A percentile compares a stretch with the other conserved stretches of the same genome.
Conservation (phyloP, 2,329 filamentous ascomycete genomes). For the Zelopaecilomyces penicillatus region DNA sequence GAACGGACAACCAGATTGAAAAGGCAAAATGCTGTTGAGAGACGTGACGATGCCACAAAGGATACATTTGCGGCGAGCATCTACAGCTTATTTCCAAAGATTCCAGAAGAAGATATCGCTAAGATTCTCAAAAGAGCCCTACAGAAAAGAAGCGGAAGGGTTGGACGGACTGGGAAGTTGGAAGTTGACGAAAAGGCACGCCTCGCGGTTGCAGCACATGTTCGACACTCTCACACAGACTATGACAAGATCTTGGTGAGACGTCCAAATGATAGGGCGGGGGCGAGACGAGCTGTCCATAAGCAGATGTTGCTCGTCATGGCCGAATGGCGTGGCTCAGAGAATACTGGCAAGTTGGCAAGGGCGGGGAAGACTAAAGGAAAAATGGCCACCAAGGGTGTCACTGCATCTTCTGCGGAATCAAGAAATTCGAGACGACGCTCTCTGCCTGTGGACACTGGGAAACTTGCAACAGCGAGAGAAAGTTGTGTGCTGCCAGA, state of each 20-base stretch:
- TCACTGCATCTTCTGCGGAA: constrained; percentile 1
- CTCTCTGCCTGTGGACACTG: too few species aligned
- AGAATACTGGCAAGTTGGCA: not conserved
- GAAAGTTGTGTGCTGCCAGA: too few species aligned
- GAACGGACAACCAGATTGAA: constrained; percentile 22
- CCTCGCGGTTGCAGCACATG: constrained; percentile 40
- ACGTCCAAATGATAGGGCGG: not conserved
- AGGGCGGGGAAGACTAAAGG: not conserved
- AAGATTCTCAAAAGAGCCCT: constrained; percentile 33
- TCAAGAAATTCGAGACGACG: too few species aligned
- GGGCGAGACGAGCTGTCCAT: constrained; percentile 8
- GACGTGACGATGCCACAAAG: constrained; percentile 26
- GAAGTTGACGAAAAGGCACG: constrained; percentile 29
- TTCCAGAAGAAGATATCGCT: constrained; percentile 26
- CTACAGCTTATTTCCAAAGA: constrained; percentile 28
- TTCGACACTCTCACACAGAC: constrained; percentile 37
- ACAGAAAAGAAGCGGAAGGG: constrained; percentile 36
- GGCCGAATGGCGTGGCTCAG: constrained; percentile 4
- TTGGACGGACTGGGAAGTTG: constrained; percentile 35
- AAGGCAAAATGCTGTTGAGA: constrained; percentile 24
- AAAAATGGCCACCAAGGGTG: not conserved
- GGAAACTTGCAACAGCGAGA: too few species aligned
- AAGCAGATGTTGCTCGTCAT: constrained; percentile 6
- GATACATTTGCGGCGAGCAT: constrained; percentile 27
- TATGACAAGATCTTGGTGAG: constrained; percentile 33